These are phyloP conservation scores for Talaromyces atroroseus DNA, from an alignment of 2,329 filamentous ascomycete species.

Conservation along the genomic window DNA sequence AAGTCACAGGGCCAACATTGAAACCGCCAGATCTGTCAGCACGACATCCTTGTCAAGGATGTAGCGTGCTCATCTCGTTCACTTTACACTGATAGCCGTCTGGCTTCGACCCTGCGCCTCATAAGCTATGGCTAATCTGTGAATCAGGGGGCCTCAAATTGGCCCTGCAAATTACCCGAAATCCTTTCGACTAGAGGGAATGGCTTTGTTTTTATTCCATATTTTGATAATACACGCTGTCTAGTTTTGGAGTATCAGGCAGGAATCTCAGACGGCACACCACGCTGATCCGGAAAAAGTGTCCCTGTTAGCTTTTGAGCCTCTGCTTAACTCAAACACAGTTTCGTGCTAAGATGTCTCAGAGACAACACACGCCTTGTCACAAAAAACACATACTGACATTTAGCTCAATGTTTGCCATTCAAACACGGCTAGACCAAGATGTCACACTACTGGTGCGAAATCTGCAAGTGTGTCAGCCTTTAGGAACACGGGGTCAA, in stretches of 20 bases:
- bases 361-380: neutral
- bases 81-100: neutral
- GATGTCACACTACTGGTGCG: constrained; percentile 1
- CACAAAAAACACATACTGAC: neutral
- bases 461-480: constrained; percentile 9
- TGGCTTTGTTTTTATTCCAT: neutral
- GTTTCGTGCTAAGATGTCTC: neutral
- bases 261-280: neutral
- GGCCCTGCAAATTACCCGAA: neutral
- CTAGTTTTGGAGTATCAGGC: constrained; percentile 1
- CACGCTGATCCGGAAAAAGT: neutral
- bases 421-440: neutral
- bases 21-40: neutral
- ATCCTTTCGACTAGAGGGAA: neutral
- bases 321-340: constrained; percentile 1
- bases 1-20: neutral
- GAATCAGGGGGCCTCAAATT: neutral
- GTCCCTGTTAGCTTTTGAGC: constrained; percentile 3
- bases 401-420: constrained; percentile 3
- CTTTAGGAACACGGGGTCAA: constrained; percentile 2
- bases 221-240: neutral
- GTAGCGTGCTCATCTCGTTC: neutral
- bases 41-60: neutral
- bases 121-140: neutral
- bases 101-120: neutral